phyloP scores from a whole-genome alignment of 768 basidiomycete genomes.

The Filobasidium wieringae region DNA sequence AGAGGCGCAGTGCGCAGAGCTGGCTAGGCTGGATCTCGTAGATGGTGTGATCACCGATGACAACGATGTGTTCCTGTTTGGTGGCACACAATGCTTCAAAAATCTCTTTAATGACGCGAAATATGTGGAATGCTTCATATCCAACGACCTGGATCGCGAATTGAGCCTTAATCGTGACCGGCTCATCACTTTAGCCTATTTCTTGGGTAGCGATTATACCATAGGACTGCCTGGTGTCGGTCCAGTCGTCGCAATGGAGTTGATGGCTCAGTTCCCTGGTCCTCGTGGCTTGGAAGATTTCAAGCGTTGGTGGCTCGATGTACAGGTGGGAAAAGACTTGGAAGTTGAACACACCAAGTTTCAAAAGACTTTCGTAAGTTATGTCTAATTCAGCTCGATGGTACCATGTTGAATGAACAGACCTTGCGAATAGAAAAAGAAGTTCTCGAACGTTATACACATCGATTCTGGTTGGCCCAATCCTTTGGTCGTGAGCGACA shows the following conservation, averaged over 20 bases:
- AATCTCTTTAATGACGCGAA: constrained; percentile 99
- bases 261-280: constrained; percentile 85
- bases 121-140: constrained; percentile 91
- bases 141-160: constrained; percentile 71
- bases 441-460: constrained; percentile 64
- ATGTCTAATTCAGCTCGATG: not conserved
- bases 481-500: constrained; percentile 60
- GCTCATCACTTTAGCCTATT: constrained; percentile 77
- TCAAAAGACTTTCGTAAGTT: constrained; percentile 67
- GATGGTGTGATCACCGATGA: constrained; percentile 99
- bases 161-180: constrained; percentile 74
- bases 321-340: constrained; percentile 80
- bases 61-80: constrained; percentile 96
- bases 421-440: constrained; percentile 57
- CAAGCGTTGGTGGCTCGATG: constrained; percentile 85
- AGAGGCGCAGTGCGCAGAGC: constrained; percentile 93
- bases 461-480: constrained; percentile 81
- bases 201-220: constrained; percentile 93
- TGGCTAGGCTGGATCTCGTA: constrained; percentile 70
- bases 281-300: constrained; percentile 72
- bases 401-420: not conserved
- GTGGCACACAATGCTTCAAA: constrained; percentile 87
- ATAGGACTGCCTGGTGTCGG: constrained; percentile 85
- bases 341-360: constrained; percentile 65
- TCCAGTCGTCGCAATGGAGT: constrained; percentile 90